phyloP scores from a whole-genome alignment of 2,329 filamentous ascomycete genomes.

The Chaetoscypha palmicola region DNA sequence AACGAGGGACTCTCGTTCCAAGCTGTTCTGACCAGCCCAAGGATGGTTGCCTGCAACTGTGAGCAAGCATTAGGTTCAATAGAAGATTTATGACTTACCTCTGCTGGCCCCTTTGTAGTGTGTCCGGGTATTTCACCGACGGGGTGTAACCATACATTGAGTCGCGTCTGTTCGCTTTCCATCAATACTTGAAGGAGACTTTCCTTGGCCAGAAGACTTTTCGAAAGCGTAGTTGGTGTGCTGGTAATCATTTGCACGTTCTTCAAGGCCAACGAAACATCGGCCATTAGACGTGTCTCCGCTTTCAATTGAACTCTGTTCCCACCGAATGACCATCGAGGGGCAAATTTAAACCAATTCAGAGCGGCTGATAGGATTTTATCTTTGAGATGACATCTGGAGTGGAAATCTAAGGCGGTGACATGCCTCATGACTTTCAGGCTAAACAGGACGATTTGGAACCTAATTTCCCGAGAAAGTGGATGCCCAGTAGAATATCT shows the following conservation, averaged over 20 bases:
- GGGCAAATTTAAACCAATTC: constrained; percentile 78
- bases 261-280: constrained; percentile 63
- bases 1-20: constrained; percentile 82
- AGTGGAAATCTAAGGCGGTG: constrained; percentile 54
- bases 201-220: constrained; percentile 69
- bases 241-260: constrained; percentile 53
- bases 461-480: constrained; percentile 83
- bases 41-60: constrained; percentile 34
- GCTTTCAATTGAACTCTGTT: constrained; percentile 91
- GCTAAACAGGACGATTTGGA: constrained; percentile 79
- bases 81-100: constrained; percentile 31
- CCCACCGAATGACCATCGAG: constrained; percentile 91
- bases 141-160: constrained; percentile 87
- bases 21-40: constrained; percentile 65
- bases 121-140: constrained; percentile 56
- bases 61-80: constrained; percentile 30
- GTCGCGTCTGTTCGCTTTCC: constrained; percentile 73
- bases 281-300: constrained; percentile 72
- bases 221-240: constrained; percentile 38
- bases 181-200: constrained; percentile 74
- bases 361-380: constrained; percentile 79
- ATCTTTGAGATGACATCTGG: constrained; percentile 81
- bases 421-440: constrained; percentile 69
- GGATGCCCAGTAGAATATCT: constrained; percentile 69
- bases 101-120: constrained; percentile 35